These are phyloP conservation scores for Phytophthora ohioensis DNA, from an alignment of 352 stramenopile species.

Conservation along the genomic window DNA sequence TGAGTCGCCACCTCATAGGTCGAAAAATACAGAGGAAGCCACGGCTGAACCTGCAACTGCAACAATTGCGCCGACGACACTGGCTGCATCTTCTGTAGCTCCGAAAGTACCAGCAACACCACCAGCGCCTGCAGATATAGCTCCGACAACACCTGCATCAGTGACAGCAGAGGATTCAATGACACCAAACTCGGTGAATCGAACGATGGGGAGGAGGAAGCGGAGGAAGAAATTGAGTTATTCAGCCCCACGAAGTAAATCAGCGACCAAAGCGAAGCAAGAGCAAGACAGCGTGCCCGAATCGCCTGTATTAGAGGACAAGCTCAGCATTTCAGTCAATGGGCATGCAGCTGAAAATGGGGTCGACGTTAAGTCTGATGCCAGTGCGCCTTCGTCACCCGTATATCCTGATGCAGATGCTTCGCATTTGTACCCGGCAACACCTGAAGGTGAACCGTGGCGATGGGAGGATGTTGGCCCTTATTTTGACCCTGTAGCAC, in stretches of 20 bases:
- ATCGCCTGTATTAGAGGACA: slow-evolving; percentile 34
- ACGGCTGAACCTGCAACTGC: slow-evolving; percentile 7
- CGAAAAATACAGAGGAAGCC: slow-evolving; percentile 2
- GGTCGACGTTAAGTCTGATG: slow-evolving; percentile 1
- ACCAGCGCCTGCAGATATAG: slow-evolving; percentile 1
- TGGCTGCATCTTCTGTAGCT: slow-evolving; percentile 8
- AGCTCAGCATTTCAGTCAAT: slow-evolving; percentile 35
- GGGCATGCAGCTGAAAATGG: slow-evolving; percentile 18
- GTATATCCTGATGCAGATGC: slow-evolving; percentile 52
- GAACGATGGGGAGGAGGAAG: slow-evolving; percentile 42
- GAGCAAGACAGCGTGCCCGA: slow-evolving; percentile 24
- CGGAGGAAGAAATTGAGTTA: slow-evolving; percentile 56
- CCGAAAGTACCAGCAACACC: neutral
- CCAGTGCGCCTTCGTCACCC: slow-evolving; percentile 43
- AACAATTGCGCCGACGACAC: neutral
- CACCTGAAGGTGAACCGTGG: slow-evolving; percentile 52
- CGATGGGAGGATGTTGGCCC: slow-evolving; percentile 66
- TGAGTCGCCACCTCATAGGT: slow-evolving; percentile 7
- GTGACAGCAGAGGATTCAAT: slow-evolving; percentile 21
- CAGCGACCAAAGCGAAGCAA: slow-evolving; percentile 23
- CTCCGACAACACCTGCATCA: slow-evolving; percentile 11
- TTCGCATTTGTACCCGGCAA: slow-evolving; percentile 53
- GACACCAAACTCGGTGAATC: slow-evolving; percentile 3
- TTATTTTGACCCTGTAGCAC: slow-evolving; percentile 63
- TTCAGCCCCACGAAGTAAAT: slow-evolving; percentile 32